Base-by-base conservation (phyloP, 768 basidiomycete genomes). In the Pleurotus cornucopiae region DNA sequence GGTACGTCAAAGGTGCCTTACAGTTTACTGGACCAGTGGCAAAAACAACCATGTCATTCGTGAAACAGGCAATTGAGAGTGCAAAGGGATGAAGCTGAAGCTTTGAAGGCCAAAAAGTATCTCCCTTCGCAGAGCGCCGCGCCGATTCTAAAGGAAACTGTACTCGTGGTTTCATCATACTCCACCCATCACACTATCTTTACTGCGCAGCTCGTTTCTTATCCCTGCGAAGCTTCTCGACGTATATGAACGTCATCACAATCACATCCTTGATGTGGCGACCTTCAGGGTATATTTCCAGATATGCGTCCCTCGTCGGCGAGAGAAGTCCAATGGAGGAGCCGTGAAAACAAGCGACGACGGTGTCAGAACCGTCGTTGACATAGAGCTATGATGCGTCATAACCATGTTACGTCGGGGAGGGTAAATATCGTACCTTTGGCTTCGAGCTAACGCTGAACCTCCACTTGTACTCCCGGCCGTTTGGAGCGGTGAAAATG, bases 231-330 rank as follows among this genome's bases (percentile, higher is more conserved):
- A 64, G 23, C 56, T 66, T 66, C 47, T 70, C 66, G 16, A 70
- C 48, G 46, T 66, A 70, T 21, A 70, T 57, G 47, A 71, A 71
- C 2, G 70, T 69, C 7, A 69, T 44, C 2, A 71, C 41, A 20
- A 71, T 66, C 25, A 59, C 57, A 47, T 68, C 65, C 7, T 64
- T 37, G 53, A 70, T 67, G 34, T 64, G 59, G 57, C 62, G 57
- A 1, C 67, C 69, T 21, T 55, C 58, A 34, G 64, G 58, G 37
- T 56, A 58, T 37, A 67, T 65, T 41, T 67, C 65, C 4, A 68
- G 61, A 37, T 54, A 62, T 2, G 61, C 61, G 1, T 49, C 57
- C 7, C 45, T 51, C 2, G 13, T 45, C 23, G 56, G 54, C 12
- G 47, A 54, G 25, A 65, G 47, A 6, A 66, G 46, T 5, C 57